A percentile compares a stretch with the other conserved stretches of the same genome.
Conservation (phyloP, 2,329 filamentous ascomycete genomes). For the Pestalotiopsis fici region DNA sequence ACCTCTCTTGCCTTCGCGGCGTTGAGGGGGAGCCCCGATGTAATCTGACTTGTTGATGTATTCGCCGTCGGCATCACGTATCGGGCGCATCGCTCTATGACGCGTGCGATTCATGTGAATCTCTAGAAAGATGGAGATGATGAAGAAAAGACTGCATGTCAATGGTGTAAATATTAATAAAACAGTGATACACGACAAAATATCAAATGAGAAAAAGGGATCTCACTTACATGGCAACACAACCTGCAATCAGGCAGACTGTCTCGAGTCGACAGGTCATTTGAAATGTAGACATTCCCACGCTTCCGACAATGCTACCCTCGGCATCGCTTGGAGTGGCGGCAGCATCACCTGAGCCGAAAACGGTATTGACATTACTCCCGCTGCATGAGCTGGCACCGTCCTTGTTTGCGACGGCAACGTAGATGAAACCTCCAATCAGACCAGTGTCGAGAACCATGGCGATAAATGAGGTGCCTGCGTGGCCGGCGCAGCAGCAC, state of each 20-base stretch:
- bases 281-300: neutral
- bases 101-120: slow-evolving; percentile 3
- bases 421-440: slow-evolving; percentile 63
- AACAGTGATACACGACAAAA: neutral
- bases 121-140: slow-evolving; percentile 3
- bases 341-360: neutral
- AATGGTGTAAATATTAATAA: neutral
- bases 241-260: neutral
- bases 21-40: neutral
- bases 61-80: slow-evolving; percentile 1
- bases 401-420: slow-evolving; percentile 62
- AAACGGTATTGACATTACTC: neutral
- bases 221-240: neutral
- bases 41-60: slow-evolving; percentile 4
- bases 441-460: slow-evolving; percentile 65
- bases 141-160: slow-evolving; percentile 1
- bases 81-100: neutral
- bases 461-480: slow-evolving; percentile 46
- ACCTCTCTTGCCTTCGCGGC: slow-evolving; percentile 1
- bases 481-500: slow-evolving; percentile 64
- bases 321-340: neutral
- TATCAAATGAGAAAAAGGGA: neutral
- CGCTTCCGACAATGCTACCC: neutral
- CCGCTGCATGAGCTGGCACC: slow-evolving; percentile 60
- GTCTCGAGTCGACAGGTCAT: neutral